These are phyloP conservation scores for Gnomoniopsis smithogilvyi DNA, from an alignment of 2,329 filamentous ascomycete species.

Conservation along the genomic window DNA sequence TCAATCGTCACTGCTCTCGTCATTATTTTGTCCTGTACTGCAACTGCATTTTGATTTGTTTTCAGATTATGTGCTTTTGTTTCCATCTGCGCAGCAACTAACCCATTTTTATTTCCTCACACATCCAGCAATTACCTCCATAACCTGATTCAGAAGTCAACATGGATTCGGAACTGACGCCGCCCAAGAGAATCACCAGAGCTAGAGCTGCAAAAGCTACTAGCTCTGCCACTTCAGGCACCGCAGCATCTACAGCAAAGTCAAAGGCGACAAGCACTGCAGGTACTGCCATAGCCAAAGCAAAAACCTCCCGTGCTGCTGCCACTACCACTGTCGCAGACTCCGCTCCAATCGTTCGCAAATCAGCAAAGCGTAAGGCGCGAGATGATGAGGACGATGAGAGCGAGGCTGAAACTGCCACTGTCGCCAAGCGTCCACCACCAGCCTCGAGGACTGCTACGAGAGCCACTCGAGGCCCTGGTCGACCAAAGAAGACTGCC, in stretches of 20 bases:
- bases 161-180: constrained; percentile 24
- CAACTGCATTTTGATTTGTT: not conserved
- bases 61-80: constrained; percentile 7
- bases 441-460: constrained; percentile 25
- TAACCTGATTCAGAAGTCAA: not conserved
- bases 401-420: constrained; percentile 35
- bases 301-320: constrained; percentile 35
- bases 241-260: constrained; percentile 21
- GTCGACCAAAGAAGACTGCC: constrained; percentile 40
- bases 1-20: not conserved
- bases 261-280: constrained; percentile 34
- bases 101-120: not conserved
- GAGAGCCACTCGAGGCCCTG: constrained; percentile 43
- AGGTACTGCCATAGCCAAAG: constrained; percentile 41
- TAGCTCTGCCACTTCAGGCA: constrained; percentile 20
- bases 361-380: constrained; percentile 49
- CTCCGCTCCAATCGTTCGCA: constrained; percentile 25
- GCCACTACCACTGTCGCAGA: constrained; percentile 15
- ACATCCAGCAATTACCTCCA: not conserved
- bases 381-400: constrained; percentile 51
- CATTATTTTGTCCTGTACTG: not conserved
- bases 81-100: not conserved
- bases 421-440: constrained; percentile 25
- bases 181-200: constrained; percentile 27
- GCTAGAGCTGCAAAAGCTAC: constrained; percentile 39